Evolutionary conservation across 2,329 filamentous ascomycete species (phyloP).

Genomic region (Eurotiales sp.): DNA sequence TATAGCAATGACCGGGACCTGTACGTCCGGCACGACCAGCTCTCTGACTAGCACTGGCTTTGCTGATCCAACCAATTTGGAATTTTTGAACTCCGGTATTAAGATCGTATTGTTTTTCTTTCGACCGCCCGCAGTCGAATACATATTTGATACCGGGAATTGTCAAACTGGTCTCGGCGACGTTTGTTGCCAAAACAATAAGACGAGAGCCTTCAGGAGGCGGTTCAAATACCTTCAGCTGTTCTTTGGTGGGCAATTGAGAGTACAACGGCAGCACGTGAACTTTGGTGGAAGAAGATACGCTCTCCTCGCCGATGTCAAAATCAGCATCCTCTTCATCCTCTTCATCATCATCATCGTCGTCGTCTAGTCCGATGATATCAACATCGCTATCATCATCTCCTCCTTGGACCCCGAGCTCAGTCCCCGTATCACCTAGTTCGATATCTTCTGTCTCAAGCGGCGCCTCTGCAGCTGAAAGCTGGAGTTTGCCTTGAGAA

Average conservation of each 20-base stretch:
- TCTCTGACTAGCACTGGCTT: slow-evolving; percentile 88
- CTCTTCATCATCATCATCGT: slow-evolving; percentile 32
- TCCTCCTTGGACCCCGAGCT: slow-evolving; percentile 46
- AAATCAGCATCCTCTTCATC: slow-evolving; percentile 63
- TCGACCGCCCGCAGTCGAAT: slow-evolving; percentile 88
- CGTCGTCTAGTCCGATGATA: slow-evolving; percentile 52
- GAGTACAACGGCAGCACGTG: slow-evolving; percentile 94
- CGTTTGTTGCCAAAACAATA: slow-evolving; percentile 90
- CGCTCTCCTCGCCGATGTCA: slow-evolving; percentile 60
- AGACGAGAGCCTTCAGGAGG: slow-evolving; percentile 78
- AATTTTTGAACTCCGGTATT: slow-evolving; percentile 91
- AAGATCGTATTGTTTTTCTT: slow-evolving; percentile 87
- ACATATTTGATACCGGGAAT: slow-evolving; percentile 95
- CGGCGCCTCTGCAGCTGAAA: slow-evolving; percentile 72
- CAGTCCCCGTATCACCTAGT: slow-evolving; percentile 59
- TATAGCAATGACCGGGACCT: slow-evolving; percentile 91
- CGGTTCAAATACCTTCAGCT: slow-evolving; percentile 83
- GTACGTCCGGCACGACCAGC: slow-evolving; percentile 93
- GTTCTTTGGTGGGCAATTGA: slow-evolving; percentile 82
- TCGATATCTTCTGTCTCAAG: slow-evolving; percentile 85
- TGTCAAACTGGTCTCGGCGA: slow-evolving; percentile 94
- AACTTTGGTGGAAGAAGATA: slow-evolving; percentile 63
- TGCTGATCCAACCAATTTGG: slow-evolving; percentile 94
- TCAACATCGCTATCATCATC: slow-evolving; percentile 57
- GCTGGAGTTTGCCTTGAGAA: slow-evolving; percentile 64